These are phyloP conservation scores for Solanum virginianum DNA, from an alignment of 257 asterid species.

Conservation along the genomic window DNA sequence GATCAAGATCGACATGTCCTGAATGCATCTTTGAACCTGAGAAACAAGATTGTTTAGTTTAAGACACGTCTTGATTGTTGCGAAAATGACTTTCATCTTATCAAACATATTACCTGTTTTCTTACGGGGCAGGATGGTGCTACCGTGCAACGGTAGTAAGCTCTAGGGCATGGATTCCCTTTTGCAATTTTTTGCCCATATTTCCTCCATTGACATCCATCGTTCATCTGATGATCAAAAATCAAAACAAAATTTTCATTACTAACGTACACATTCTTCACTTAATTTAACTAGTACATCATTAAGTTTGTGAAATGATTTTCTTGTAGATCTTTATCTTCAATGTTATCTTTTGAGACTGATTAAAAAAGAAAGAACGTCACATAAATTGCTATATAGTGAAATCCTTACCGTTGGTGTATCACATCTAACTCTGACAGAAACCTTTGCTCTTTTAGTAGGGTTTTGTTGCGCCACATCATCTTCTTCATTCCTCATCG, in stretches of 20 bases:
- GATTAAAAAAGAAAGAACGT: not conserved
- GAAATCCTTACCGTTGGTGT: constrained; percentile 57
- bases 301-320: not conserved
- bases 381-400: not conserved
- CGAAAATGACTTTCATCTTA: not conserved
- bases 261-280: not conserved
- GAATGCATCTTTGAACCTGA: constrained; percentile 77
- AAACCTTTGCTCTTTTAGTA: constrained; percentile 86
- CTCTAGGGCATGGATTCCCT: constrained; percentile 97
- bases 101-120: constrained; percentile 41
- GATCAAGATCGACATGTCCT: constrained; percentile 74
- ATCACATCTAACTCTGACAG: constrained; percentile 84
- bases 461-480: constrained; percentile 59
- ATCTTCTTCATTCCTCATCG: constrained; percentile 43
- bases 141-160: constrained; percentile 90
- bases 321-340: not conserved
- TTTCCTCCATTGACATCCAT: constrained; percentile 99
- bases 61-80: not conserved
- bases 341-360: not conserved
- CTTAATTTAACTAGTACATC: not conserved
- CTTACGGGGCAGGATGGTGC: constrained; percentile 88
- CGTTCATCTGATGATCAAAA: constrained; percentile 47
- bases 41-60: not conserved
- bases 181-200: constrained; percentile 92
- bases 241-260: not conserved